These are phyloP conservation scores for Ophiocordyceps camponoti-floridani DNA, from an alignment of 2,329 filamentous ascomycete species.

Conservation along the genomic window DNA sequence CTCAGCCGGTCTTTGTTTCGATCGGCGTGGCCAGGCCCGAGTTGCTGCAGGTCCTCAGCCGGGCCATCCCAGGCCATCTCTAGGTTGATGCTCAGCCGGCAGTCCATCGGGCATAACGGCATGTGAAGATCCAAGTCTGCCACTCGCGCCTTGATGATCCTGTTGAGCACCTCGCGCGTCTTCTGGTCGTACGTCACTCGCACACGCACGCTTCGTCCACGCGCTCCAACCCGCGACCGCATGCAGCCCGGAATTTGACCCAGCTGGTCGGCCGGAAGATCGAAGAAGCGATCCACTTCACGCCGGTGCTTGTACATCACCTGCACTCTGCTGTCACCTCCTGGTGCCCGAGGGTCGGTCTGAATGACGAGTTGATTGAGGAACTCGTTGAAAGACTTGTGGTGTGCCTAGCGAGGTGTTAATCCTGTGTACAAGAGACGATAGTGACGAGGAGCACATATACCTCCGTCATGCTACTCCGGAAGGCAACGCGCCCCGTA, in stretches of 20 bases:
- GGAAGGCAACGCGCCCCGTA: constrained; percentile 48
- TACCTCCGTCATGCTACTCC: constrained; percentile 82
- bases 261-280: constrained; percentile 43
- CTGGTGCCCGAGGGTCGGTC: constrained; percentile 34
- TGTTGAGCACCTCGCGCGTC: constrained; percentile 50
- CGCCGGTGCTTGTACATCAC: constrained; percentile 68
- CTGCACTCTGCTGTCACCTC: constrained; percentile 31
- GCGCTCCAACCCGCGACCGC: constrained; percentile 34
- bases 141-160: constrained; percentile 84
- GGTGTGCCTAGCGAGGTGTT: constrained; percentile 42
- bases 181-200: constrained; percentile 64
- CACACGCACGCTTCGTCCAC: constrained; percentile 22
- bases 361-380: constrained; percentile 53
- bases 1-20: constrained; percentile 81
- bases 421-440: neutral
- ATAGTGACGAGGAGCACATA: constrained; percentile 10
- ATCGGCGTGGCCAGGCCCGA: constrained; percentile 28
- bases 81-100: constrained; percentile 83
- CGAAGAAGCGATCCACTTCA: constrained; percentile 72
- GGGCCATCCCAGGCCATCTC: constrained; percentile 76
- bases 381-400: constrained; percentile 68
- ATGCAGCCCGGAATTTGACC: constrained; percentile 47
- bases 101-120: constrained; percentile 64
- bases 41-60: constrained; percentile 32
- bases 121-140: constrained; percentile 77